Evolutionary conservation across 306 rosid genomes (phyloP).

Genomic region (Corylus heterophylla): DNA sequence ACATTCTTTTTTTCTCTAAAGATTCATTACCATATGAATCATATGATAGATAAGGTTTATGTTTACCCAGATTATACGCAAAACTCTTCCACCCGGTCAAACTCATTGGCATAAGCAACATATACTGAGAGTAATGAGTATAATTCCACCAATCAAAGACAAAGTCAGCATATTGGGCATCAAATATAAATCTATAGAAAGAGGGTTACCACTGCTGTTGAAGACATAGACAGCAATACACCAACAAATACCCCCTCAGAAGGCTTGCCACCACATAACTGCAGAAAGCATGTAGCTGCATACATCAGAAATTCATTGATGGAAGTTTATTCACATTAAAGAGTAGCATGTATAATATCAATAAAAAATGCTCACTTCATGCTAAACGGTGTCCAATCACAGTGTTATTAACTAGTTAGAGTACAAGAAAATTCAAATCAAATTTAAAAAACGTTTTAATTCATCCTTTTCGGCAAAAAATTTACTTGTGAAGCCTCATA

Average conservation of each 20-base stretch:
- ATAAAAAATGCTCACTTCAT: neutral
- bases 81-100: neutral
- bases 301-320: slow-evolving; percentile 35
- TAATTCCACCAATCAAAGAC: neutral
- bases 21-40: neutral
- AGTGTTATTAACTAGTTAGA: neutral
- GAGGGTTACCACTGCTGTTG: slow-evolving; percentile 87
- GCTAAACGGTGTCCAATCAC: slow-evolving; percentile 11
- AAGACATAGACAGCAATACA: slow-evolving; percentile 89
- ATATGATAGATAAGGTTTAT: neutral
- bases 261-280: slow-evolving; percentile 95
- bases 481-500: neutral
- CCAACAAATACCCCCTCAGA: slow-evolving; percentile 94
- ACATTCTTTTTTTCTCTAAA: neutral
- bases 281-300: slow-evolving; percentile 48
- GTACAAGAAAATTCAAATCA: slow-evolving; percentile 3
- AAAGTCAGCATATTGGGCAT: neutral
- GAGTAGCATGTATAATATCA: neutral
- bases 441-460: neutral
- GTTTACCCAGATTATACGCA: neutral
- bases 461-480: slow-evolving; percentile 17
- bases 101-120: neutral
- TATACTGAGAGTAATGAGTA: neutral
- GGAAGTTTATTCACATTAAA: slow-evolving; percentile 17
- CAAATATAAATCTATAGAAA: slow-evolving; percentile 8